These are phyloP conservation scores for Capronia americana DNA, from an alignment of 2,329 filamentous ascomycete species.

Conservation along the genomic window DNA sequence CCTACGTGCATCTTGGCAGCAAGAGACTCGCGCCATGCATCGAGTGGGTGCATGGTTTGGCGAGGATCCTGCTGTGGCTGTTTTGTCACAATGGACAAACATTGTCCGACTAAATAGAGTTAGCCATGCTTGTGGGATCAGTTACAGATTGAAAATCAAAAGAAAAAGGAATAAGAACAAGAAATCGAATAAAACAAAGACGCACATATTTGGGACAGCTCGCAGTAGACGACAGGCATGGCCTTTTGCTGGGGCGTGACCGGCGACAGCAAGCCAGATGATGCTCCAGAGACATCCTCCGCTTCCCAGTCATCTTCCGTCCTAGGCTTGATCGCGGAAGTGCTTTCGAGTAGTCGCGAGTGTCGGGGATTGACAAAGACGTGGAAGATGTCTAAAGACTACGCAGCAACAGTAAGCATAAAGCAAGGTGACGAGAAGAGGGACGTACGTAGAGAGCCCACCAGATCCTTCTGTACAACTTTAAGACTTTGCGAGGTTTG, in stretches of 20 bases:
- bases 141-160: conserved; percentile 21
- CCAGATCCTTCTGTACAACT: conserved; percentile 41
- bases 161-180: conserved; percentile 24
- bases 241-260: conserved; percentile 39
- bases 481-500: conserved; percentile 38
- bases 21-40: conserved; percentile 39
- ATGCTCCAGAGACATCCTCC: conserved; percentile 35
- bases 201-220: conserved; percentile 40
- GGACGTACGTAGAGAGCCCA: conserved; percentile 40
- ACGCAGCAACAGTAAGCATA: conserved; percentile 35
- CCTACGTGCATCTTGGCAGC: conserved; percentile 39
- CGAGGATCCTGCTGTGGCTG: conserved; percentile 39
- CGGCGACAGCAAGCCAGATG: conserved; percentile 36
- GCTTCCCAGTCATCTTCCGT: conserved; percentile 40
- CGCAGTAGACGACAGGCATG: conserved; percentile 38
- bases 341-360: conserved; percentile 38
- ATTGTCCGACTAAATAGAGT: conserved; percentile 38
- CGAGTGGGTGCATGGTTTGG: conserved; percentile 38
- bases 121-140: conserved; percentile 34
- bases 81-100: conserved; percentile 37
- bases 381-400: conserved; percentile 40
- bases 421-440: conserved; percentile 33
- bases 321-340: conserved; percentile 37
- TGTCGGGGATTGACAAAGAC: conserved; percentile 39
- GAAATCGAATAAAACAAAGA: conserved; percentile 30